Base-by-base conservation (phyloP, 2,329 filamentous ascomycete genomes). In the Apiospora rasikravindrae region DNA sequence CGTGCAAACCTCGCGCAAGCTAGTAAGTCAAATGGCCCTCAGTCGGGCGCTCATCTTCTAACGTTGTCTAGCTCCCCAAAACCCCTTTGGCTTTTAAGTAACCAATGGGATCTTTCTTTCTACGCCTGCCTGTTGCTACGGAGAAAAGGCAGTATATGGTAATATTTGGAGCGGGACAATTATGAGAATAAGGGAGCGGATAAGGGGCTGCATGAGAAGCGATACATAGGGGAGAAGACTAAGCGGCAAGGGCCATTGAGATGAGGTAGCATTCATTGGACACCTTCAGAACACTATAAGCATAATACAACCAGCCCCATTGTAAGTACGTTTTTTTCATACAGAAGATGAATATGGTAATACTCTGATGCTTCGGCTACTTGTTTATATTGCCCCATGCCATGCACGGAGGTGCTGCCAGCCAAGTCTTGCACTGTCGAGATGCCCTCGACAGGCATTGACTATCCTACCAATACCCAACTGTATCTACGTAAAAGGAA, bases 1-100 rank as follows among this genome's bases (percentile, higher is more conserved):
- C 91, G 93, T 85, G 96, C 96, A 71, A 98, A 98, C 82, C 88
- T 99, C 76, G 88, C 93, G 70, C 94, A 97, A 90, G 96, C 96
- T 79, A 99, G 96, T 98, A 92, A 93, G 96, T 95, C 72, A 44
- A 66, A 40, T 14, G 57, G 19, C 22, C 29, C 4, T 37, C 33
- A 11, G 19, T 40, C 33, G 40, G 19, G 16, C 26, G 51, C 22
- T n/a, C 19, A 40, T 19, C 22, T 13, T 40, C 57, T 64, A 64
- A 64, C 57, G 3, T 37, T 29, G 29, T 29, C 19, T 61, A 88
- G 87, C 87, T 42, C 87, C 87, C 16, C 82, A 88, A 73, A 88
- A 88, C 74, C 87, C 87, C 1, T 88, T 88, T 75, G 87, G 87
- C 29, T 88, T 88, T 75, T 81, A 73, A 77, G 68, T 33, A 22